These are phyloP conservation scores for Cladosporium sp. DNA, from an alignment of 2,329 filamentous ascomycete genomes.

Conservation along the genomic window DNA sequence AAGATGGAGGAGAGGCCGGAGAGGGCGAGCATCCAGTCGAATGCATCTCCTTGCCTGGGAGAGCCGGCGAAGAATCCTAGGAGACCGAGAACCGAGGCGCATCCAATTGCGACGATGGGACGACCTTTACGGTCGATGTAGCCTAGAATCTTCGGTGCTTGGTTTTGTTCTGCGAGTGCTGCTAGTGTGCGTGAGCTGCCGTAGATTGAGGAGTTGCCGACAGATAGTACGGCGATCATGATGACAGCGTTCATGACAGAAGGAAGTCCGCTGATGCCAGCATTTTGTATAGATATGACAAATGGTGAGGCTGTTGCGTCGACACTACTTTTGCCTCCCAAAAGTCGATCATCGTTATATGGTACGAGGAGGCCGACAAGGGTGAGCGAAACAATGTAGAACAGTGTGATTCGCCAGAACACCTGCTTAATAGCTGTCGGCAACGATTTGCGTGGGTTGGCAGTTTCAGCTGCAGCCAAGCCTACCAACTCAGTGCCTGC, in stretches of 20 bases:
- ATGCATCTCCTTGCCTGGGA: slow-evolving; percentile 56
- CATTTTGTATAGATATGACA: slow-evolving; percentile 59
- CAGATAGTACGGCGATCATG: slow-evolving; percentile 56
- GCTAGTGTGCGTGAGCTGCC: slow-evolving; percentile 79
- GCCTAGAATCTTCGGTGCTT: slow-evolving; percentile 54
- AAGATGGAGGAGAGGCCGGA: slow-evolving; percentile 71
- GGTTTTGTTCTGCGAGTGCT: slow-evolving; percentile 70
- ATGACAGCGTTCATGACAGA: slow-evolving; percentile 66
- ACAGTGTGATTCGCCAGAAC: slow-evolving; percentile 33
- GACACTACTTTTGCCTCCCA: slow-evolving; percentile 32
- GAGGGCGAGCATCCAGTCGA: slow-evolving; percentile 75
- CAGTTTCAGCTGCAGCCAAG: slow-evolving; percentile 51
- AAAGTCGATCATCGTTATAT: slow-evolving; percentile 31
- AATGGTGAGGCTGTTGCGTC: slow-evolving; percentile 55
- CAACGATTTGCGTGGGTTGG: slow-evolving; percentile 46
- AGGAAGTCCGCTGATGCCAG: slow-evolving; percentile 58
- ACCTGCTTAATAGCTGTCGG: slow-evolving; percentile 33
- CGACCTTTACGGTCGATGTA: slow-evolving; percentile 73
- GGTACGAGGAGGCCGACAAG: slow-evolving; percentile 33
- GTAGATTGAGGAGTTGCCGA: slow-evolving; percentile 53
- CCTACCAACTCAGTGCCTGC: slow-evolving; percentile 62
- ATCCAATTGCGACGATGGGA: slow-evolving; percentile 67
- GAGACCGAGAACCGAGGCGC: slow-evolving; percentile 66
- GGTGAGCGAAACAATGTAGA: slow-evolving; percentile 32
- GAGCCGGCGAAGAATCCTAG: slow-evolving; percentile 73